phyloP scores from a whole-genome alignment of 2,329 filamentous ascomycete species.

The Apiospora marii region DNA sequence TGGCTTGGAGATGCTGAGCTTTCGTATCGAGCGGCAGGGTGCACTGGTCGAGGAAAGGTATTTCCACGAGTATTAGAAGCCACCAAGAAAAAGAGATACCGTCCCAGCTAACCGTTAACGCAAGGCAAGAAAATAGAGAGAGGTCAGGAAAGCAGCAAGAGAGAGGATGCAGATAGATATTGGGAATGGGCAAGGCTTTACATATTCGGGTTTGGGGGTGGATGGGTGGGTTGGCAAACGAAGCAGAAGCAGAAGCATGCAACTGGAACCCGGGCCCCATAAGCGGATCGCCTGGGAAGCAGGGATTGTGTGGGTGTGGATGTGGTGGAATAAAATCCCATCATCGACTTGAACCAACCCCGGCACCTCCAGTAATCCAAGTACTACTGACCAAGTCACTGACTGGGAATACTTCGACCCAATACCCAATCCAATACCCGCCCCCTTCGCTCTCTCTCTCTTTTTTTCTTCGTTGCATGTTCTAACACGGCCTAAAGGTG shows the following conservation, averaged over 20 bases:
- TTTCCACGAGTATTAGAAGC: background rate
- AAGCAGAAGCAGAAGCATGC: conserved; percentile 14
- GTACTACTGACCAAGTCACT: background rate
- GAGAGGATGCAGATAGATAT: conserved; percentile 7
- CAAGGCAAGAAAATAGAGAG: background rate
- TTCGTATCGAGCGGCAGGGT: conserved; percentile 9
- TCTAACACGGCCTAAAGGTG: conserved; percentile 5
- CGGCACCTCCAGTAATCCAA: background rate
- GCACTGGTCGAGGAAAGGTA: background rate
- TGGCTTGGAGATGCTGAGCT: conserved; percentile 11
- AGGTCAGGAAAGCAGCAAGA: conserved; percentile 11
- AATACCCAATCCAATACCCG: background rate
- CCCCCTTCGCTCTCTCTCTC: background rate
- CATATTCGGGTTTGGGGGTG: conserved; percentile 13
- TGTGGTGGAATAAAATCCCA: conserved; percentile 22
- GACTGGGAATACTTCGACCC: background rate
- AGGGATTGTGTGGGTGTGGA: conserved; percentile 4
- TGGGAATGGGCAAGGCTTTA: conserved; percentile 6
- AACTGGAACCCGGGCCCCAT: background rate
- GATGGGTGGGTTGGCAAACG: conserved; percentile 18
- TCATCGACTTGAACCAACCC: background rate
- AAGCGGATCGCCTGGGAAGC: conserved; percentile 17
- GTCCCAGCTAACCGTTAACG: conserved; percentile 9
- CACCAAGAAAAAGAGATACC: conserved; percentile 9
- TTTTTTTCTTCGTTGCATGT: background rate